phyloP scores from a whole-genome alignment of 805 yeast genomes.

The Candida rishiriensis region DNA sequence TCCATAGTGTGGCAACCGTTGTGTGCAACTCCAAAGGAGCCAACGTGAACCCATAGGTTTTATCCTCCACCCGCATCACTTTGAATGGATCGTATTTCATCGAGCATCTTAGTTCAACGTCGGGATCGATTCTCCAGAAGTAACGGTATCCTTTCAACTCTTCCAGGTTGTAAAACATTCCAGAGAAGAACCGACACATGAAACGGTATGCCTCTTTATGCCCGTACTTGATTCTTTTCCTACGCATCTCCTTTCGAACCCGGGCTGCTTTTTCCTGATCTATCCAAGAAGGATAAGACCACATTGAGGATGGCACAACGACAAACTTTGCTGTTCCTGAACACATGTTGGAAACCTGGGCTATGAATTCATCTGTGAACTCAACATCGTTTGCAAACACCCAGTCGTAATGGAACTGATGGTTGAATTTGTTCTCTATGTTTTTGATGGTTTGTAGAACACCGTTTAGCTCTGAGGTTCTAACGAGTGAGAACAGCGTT shows the following conservation, averaged over 20 bases:
- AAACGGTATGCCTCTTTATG: slow-evolving; percentile 47
- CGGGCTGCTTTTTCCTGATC: slow-evolving; percentile 46
- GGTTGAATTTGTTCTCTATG: slow-evolving; percentile 62
- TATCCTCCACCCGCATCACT: slow-evolving; percentile 37
- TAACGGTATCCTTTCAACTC: slow-evolving; percentile 44
- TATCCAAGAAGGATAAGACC: slow-evolving; percentile 66
- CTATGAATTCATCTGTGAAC: slow-evolving; percentile 51
- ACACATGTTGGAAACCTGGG: slow-evolving; percentile 40
- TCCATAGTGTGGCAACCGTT: slow-evolving; percentile 50
- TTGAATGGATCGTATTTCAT: slow-evolving; percentile 52
- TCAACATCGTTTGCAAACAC: slow-evolving; percentile 66
- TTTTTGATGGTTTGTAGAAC: slow-evolving; percentile 53
- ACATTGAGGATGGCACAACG: slow-evolving; percentile 50
- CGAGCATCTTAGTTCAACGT: slow-evolving; percentile 51
- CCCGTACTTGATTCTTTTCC: slow-evolving; percentile 41
- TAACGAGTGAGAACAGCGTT: slow-evolving; percentile 60
- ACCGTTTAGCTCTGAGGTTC: slow-evolving; percentile 54
- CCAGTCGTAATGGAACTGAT: slow-evolving; percentile 60
- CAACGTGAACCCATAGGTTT: slow-evolving; percentile 47
- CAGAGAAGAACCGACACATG: slow-evolving; percentile 75
- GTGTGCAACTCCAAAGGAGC: slow-evolving; percentile 49
- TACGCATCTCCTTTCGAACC: slow-evolving; percentile 41
- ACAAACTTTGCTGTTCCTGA: slow-evolving; percentile 61
- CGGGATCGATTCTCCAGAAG: slow-evolving; percentile 61
- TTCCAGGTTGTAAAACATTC: slow-evolving; percentile 48